These are phyloP conservation scores for Chrysanthemum seticuspe DNA, from an alignment of 129 eudicot species.

Conservation along the genomic window DNA sequence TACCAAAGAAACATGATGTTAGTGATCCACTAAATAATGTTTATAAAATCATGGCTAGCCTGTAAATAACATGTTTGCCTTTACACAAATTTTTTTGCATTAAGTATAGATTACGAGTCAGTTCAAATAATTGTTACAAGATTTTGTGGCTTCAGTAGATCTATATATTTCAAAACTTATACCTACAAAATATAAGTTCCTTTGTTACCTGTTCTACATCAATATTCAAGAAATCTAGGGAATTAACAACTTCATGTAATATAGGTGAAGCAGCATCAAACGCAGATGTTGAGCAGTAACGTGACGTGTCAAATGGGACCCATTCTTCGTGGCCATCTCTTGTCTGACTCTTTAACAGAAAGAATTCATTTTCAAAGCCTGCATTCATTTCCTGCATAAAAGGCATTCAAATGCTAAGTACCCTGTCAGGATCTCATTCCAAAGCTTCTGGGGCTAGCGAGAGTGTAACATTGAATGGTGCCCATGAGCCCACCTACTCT, in stretches of 20 bases:
- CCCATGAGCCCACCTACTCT: background rate
- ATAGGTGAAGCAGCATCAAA: slow-evolving; percentile 86
- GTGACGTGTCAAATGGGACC: slow-evolving; percentile 76
- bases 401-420: slow-evolving; percentile 19
- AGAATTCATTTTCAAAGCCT: slow-evolving; percentile 93
- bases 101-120: background rate
- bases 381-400: slow-evolving; percentile 76
- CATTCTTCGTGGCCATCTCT: slow-evolving; percentile 81
- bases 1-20: slow-evolving; percentile 14
- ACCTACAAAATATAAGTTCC: slow-evolving; percentile 6
- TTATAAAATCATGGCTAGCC: background rate
- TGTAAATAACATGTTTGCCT: background rate
- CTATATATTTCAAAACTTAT: background rate
- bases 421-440: slow-evolving; percentile 6
- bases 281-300: slow-evolving; percentile 75
- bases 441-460: slow-evolving; percentile 7
- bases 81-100: background rate
- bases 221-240: slow-evolving; percentile 73
- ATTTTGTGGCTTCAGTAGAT: slow-evolving; percentile 5
- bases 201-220: slow-evolving; percentile 74
- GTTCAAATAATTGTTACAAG: background rate
- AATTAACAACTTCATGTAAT: slow-evolving; percentile 58
- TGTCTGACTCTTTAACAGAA: slow-evolving; percentile 59
- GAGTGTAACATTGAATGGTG: slow-evolving; percentile 9
- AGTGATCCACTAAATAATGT: background rate